Evolutionary conservation across 331 rosid genomes (phyloP), one percentile per base, ranked within the genome.

Genomic region (Acacia pycnantha): DNA sequence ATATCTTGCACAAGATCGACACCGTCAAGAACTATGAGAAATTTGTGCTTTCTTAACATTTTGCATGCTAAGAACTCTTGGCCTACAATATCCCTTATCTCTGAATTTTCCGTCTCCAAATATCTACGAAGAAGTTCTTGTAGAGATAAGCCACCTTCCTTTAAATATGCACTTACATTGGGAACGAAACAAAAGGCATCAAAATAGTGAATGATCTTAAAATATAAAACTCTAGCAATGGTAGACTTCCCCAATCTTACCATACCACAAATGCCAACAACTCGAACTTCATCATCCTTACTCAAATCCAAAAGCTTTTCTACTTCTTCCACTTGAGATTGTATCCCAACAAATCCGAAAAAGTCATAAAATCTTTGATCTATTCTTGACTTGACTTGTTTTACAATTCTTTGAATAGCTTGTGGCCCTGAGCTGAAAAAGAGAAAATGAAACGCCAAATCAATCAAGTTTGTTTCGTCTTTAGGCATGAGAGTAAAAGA

Each of bases 241-340:
- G 41, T 14, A 2, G 70, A 29, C n/a, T 65, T 65, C 70, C 70
- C 70, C 3, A 15, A 29, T 65, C 70, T 43, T 2, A 22, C 1
- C 70, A 65, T 65, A 65, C 80, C 80, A 74, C 72, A 78, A 73
- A 83, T 73, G 3, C 83, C 87, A 3, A 84, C 3, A 58, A 59
- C 64, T 33, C 13, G 62, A 68, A 27, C 31, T 1, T 7, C 76
- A 58, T 65, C 22, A 15, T 65, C 69, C 1, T 4, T 3, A 12
- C 37, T 26, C 67, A 61, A 61, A 24, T 61, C 67, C 37, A 61
- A 26, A 61, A 61, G 35, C 37, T 61, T 12, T 61, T 61, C 67
- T 12, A 24, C 67, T 26, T 61, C 69, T 62, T 68, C 69, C 19
- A 74, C 48, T 3, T 48, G 84, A 12, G 87, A 46, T 68, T 79